These are phyloP conservation scores for Nitzschia sp. DNA, from an alignment of 108 stramenopile genomes.

Conservation along the genomic window DNA sequence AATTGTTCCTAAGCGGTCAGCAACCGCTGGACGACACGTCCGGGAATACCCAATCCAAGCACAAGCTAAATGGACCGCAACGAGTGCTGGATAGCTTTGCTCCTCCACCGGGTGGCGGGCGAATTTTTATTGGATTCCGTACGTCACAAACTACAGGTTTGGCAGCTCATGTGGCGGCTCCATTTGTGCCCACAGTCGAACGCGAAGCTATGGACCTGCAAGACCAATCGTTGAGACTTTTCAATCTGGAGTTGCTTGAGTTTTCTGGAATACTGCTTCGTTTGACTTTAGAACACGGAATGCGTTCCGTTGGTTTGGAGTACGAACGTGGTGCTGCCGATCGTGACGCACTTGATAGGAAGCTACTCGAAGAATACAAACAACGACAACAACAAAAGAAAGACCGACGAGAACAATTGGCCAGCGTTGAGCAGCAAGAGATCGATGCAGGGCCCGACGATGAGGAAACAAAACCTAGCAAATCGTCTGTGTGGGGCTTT, in stretches of 20 bases:
- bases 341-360: constrained; percentile 35
- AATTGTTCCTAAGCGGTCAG: constrained; percentile 59
- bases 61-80: constrained; percentile 24
- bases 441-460: not conserved
- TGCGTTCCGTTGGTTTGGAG: constrained; percentile 44
- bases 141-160: constrained; percentile 82
- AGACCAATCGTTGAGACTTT: constrained; percentile 64
- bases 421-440: not conserved
- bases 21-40: constrained; percentile 30
- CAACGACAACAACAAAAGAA: not conserved
- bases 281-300: constrained; percentile 61
- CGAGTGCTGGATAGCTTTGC: constrained; percentile 60
- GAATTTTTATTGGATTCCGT: constrained; percentile 80
- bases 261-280: constrained; percentile 58
- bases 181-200: constrained; percentile 80
- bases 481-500: constrained; percentile 64
- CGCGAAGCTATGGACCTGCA: constrained; percentile 81
- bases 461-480: constrained; percentile 25
- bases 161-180: constrained; percentile 73
- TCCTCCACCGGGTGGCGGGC: constrained; percentile 58
- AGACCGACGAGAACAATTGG: not conserved
- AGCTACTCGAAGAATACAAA: constrained; percentile 25
- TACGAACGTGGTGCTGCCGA: constrained; percentile 45
- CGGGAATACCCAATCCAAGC: constrained; percentile 2
- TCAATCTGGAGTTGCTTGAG: constrained; percentile 70